A percentile compares a stretch with the other conserved stretches of the same genome.
phyloP scores from a whole-genome alignment of 2,329 filamentous ascomycete species.

The Aureobasidium sp. region DNA sequence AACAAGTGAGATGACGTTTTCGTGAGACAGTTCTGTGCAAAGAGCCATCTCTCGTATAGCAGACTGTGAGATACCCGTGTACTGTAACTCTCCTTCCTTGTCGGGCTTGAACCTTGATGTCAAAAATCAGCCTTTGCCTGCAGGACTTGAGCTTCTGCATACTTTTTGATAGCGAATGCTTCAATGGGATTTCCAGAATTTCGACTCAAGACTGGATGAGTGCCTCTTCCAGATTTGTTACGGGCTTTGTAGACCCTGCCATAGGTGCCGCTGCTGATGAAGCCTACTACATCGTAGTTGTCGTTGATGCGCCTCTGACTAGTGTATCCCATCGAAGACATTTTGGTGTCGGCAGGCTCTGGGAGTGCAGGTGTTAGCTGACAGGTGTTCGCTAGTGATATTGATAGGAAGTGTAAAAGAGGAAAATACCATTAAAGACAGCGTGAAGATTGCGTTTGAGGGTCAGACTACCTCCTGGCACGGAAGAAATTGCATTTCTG shows the following conservation, averaged over 20 bases:
- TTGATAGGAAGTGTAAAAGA: background rate
- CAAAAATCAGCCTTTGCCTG: background rate
- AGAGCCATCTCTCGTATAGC: conserved; percentile 96
- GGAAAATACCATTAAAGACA: conserved; percentile 30
- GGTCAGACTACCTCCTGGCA: conserved; percentile 3
- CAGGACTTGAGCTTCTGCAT: conserved; percentile 18
- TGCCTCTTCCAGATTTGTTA: conserved; percentile 55
- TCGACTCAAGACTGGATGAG: conserved; percentile 11
- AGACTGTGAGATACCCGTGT: conserved; percentile 95
- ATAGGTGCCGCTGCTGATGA: conserved; percentile 97
- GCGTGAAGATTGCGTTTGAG: conserved; percentile 26
- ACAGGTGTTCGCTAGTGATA: background rate
- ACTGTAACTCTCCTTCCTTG: conserved; percentile 95
- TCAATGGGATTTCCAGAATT: conserved; percentile 37
- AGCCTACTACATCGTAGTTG: conserved; percentile 92
- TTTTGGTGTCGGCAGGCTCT: conserved; percentile 12
- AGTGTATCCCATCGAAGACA: conserved; percentile 35
- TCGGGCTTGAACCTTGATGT: conserved; percentile 75
- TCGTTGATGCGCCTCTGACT: conserved; percentile 83
- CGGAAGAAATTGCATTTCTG: conserved; percentile 10
- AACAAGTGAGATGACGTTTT: conserved; percentile 80
- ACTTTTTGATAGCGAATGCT: conserved; percentile 98
- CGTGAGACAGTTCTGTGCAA: conserved; percentile 81
- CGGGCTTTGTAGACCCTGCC: conserved; percentile 95
- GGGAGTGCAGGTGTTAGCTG: background rate